A percentile compares a stretch with the other conserved stretches of the same genome.
Conservation (phyloP, 371 early-diverging fungal species). For the Syncephalis fuscata region DNA sequence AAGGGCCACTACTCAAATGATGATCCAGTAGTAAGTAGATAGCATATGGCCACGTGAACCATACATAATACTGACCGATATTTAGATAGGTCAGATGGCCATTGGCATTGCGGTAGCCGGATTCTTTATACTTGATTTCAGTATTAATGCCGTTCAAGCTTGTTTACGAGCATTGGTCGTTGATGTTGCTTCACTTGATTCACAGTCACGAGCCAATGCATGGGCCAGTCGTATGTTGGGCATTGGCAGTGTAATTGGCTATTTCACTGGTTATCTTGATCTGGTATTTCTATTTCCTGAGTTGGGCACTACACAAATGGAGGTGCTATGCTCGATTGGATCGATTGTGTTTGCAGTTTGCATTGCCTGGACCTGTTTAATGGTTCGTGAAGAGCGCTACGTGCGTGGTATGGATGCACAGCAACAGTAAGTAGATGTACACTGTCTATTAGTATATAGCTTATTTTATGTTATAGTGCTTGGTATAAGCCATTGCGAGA, state of each 20-base stretch:
- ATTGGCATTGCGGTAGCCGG: slow-evolving; percentile 46
- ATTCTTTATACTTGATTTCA: slow-evolving; percentile 80
- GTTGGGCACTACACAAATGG: slow-evolving; percentile 65
- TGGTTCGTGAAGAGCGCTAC: slow-evolving; percentile 25
- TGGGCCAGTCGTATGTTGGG: slow-evolving; percentile 88
- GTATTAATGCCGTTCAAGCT: slow-evolving; percentile 80
- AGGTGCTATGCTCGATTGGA: slow-evolving; percentile 61
- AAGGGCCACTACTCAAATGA: too few relatives aligned
- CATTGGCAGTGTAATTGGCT: slow-evolving; percentile 72
- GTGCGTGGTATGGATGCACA: too few relatives aligned
- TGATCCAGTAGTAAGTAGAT: too few relatives aligned
- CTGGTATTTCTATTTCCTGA: slow-evolving; percentile 47
- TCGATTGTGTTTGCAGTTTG: slow-evolving; percentile 34
- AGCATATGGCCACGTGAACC: too few relatives aligned
- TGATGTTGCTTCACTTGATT: slow-evolving; percentile 57
- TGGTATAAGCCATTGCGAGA: too few relatives aligned
- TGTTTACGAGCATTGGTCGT: slow-evolving; percentile 76
- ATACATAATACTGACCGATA: slow-evolving; percentile 11
- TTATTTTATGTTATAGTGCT: too few relatives aligned
- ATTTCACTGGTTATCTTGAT: slow-evolving; percentile 73
- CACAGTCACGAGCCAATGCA: slow-evolving; percentile 78
- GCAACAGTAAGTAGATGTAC: too few relatives aligned
- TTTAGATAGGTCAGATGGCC: background rate
- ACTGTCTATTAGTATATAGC: too few relatives aligned
- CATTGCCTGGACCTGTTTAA: slow-evolving; percentile 50